Evolutionary conservation across 139 green algal genomes (phyloP), one percentile per base, ranked within the genome.

Genomic region (Closterium sp.): DNA sequence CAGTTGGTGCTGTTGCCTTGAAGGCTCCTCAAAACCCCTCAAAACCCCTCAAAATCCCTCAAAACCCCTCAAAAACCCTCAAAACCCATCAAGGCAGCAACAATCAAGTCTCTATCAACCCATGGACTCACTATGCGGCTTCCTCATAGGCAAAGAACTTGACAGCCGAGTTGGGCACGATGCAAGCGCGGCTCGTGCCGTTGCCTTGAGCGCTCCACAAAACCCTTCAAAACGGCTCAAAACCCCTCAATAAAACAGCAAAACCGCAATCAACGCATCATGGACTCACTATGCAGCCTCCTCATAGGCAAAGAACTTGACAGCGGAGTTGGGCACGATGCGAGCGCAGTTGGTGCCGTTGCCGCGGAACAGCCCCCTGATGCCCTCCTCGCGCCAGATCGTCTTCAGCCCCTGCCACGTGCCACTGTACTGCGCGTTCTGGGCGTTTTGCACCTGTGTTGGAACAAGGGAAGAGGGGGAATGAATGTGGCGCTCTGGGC

Each of bases 241-340:
- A n/a, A n/a, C n/a, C n/a, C n/a, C n/a, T n/a, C n/a, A n/a, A n/a
- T n/a, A n/a, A n/a, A n/a, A n/a, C n/a, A n/a, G n/a, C n/a, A n/a
- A n/a, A n/a, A n/a, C n/a, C n/a, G n/a, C n/a, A n/a, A n/a, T n/a
- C n/a, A n/a, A n/a, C n/a, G 64, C 64, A 83, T 10, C 64, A 16
- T 83, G 64, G n/a, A 94, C 91, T 92, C 33, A 88, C 84, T 97
- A 31, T 97, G 94, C 87, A 19, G 91, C 91, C 94, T 99, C 96
- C 95, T 99, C 98, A 92, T 99, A 99, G 0, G 96, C 96, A 43
- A 99, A 93, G 91, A 99, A 99, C 95, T 99, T 99, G 88, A 99
- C 97, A 0, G 98, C 98, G 16, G 94, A 97, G 95, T 99, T 99
- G 84, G 98, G 98, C 8, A 99, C 95, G 93, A 99, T 99, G 88